Evolutionary conservation across 306 rosid species (phyloP), one percentile per base, ranked within the genome.

Genomic region (Trifolium repens): DNA sequence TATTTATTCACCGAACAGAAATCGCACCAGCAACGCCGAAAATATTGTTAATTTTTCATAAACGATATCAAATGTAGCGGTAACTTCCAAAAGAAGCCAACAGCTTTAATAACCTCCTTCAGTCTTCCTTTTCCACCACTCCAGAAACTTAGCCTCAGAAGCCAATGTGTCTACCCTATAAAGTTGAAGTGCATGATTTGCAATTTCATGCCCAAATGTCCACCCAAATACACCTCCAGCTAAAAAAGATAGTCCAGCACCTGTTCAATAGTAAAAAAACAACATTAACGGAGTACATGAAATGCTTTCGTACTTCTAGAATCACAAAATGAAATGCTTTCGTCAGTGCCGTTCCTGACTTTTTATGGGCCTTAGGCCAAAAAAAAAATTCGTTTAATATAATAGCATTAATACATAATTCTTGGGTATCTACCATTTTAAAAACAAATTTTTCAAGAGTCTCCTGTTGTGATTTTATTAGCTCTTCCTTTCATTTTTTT

Each of bases 111-210:
- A 77, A 42, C 62, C 69, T 71, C 86, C 62, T 74, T 61, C 86
- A 24, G 50, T 73, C 84, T 89, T 92, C 69, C 61, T 77, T 73
- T 81, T 77, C 93, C 96, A 89, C 97, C 98, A 94, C 71, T 92
- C 91, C 82, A 90, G 74, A 84, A 94, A 94, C 91, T 89, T 91
- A 7, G 78, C 84, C 78, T 89, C 92, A 2, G 92, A 88, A 27
- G 91, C 84, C 72, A 86, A 47, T 71, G 96, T 87, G 88, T 91
- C 98, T 64, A 90, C 53, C 86, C 80, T 89, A 90, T 94, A 94
- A 72, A 94, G 93, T 77, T 91, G 97, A 73, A 89, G 84, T 17
- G 88, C 47, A 71, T 91, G 97, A 78, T 87, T 86, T 50, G 93
- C 96, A 16, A 85, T 47, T 82, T 94, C 97, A 0, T 90, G 93